phyloP scores from a whole-genome alignment of 2,329 filamentous ascomycete species.

The Colletotrichum camelliae region DNA sequence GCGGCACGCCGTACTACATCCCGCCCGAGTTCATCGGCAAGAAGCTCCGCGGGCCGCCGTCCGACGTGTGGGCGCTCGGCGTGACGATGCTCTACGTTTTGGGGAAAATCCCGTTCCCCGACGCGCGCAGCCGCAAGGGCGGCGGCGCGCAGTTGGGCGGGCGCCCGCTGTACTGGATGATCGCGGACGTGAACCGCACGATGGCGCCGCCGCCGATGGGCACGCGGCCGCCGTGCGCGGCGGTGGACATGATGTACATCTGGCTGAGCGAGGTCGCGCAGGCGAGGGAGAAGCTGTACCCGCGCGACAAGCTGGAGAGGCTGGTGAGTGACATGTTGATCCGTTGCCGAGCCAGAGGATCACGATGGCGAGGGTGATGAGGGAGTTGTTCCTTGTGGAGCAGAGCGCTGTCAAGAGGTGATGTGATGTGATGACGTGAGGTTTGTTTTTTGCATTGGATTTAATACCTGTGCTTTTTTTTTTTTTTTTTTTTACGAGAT shows the following conservation, averaged over 20 bases:
- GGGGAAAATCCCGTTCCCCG: constrained; percentile 60
- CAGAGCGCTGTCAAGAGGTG: constrained; percentile 10
- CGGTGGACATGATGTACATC: constrained; percentile 58
- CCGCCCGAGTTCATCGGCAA: constrained; percentile 65
- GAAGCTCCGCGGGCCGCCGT: constrained; percentile 57
- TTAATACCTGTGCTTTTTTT: background rate
- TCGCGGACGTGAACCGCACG: constrained; percentile 58
- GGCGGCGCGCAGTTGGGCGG: constrained; percentile 30
- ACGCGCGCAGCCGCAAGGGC: constrained; percentile 49
- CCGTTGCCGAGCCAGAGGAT: constrained; percentile 56
- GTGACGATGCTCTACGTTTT: constrained; percentile 67
- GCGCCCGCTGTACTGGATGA: constrained; percentile 60
- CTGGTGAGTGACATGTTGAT: constrained; percentile 60
- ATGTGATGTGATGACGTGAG: background rate
- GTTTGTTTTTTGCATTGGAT: background rate
- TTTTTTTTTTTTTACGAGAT: background rate
- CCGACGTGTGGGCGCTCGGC: constrained; percentile 65
- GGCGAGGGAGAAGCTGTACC: constrained; percentile 50
- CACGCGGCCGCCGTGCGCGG: constrained; percentile 25
- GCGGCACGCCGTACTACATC: constrained; percentile 67
- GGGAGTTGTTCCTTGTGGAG: constrained; percentile 40
- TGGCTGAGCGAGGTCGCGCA: constrained; percentile 61
- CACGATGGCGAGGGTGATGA: constrained; percentile 57
- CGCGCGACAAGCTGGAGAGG: constrained; percentile 54
- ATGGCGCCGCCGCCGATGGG: constrained; percentile 37